Evolutionary conservation across 768 basidiomycete genomes (phyloP).

Genomic region (Nevesoporus exiguus): DNA sequence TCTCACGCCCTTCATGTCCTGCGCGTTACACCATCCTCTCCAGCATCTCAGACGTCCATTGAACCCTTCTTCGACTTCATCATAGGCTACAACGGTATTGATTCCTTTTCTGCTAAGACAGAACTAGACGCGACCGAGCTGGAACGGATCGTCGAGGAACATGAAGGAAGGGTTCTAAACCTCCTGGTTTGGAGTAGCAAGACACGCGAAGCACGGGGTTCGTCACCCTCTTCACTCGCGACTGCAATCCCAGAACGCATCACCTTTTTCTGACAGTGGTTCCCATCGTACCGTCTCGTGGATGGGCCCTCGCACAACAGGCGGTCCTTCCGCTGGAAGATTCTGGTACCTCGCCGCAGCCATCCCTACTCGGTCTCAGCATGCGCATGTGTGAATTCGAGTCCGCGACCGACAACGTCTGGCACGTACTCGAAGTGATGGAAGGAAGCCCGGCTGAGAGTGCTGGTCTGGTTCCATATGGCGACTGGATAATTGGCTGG

Average conservation of each 20-base stretch:
- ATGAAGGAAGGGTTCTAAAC: constrained; percentile 68
- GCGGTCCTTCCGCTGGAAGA: constrained; percentile 37
- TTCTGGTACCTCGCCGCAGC: constrained; percentile 50
- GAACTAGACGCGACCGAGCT: constrained; percentile 66
- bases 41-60: constrained; percentile 81
- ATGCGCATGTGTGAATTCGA: constrained; percentile 93
- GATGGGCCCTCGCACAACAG: constrained; percentile 62
- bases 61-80: constrained; percentile 97
- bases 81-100: constrained; percentile 78
- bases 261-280: constrained; percentile 53
- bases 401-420: constrained; percentile 86
- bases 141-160: constrained; percentile 77
- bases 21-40: constrained; percentile 84
- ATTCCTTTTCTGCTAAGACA: constrained; percentile 44
- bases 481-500: constrained; percentile 82
- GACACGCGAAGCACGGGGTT: constrained; percentile 66
- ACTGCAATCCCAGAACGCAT: neutral
- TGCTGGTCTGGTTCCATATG: constrained; percentile 92
- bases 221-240: constrained; percentile 10
- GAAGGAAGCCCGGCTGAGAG: constrained; percentile 97
- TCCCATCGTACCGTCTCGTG: constrained; percentile 76
- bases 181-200: constrained; percentile 85
- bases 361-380: constrained; percentile 90
- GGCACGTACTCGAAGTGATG: constrained; percentile 96
- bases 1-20: constrained; percentile 77